These are phyloP conservation scores for Solanum neorickii DNA, from an alignment of 257 asterid genomes.

Conservation along the genomic window DNA sequence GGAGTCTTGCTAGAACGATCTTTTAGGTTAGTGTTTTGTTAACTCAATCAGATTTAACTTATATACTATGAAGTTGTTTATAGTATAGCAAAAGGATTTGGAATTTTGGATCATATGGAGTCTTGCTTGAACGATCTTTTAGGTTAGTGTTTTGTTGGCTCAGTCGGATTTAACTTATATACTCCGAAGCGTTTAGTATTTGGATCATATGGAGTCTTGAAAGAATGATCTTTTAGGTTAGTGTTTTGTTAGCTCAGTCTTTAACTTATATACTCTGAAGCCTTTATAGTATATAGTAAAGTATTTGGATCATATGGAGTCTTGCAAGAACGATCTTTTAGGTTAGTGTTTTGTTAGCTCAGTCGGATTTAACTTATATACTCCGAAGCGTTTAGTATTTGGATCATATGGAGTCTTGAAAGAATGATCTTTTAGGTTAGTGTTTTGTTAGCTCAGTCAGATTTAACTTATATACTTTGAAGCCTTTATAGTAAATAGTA, in stretches of 20 bases:
- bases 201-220: conserved; percentile 35
- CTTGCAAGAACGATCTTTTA: conserved; percentile 32
- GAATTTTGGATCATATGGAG: conserved; percentile 20
- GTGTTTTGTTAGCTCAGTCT: not conserved
- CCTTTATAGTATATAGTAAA: not conserved
- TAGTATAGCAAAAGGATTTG: conserved; percentile 8
- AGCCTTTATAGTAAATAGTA: too few relatives aligned
- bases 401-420: too few relatives aligned
- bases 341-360: conserved; percentile 16
- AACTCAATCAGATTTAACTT: not conserved
- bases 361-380: not conserved
- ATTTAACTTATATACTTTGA: too few relatives aligned
- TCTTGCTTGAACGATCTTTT: conserved; percentile 30
- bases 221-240: conserved; percentile 38
- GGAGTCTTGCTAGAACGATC: conserved; percentile 31
- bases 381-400: too few relatives aligned
- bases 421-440: too few relatives aligned
- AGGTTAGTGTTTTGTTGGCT: conserved; percentile 21
- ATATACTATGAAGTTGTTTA: not conserved
- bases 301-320: conserved; percentile 32
- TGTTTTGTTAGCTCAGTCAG: too few relatives aligned
- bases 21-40: conserved; percentile 27
- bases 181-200: not conserved
- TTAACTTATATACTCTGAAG: not conserved
- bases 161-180: not conserved